Evolutionary conservation across 805 yeast genomes (phyloP).

Genomic region (Suhomyces sp.): DNA sequence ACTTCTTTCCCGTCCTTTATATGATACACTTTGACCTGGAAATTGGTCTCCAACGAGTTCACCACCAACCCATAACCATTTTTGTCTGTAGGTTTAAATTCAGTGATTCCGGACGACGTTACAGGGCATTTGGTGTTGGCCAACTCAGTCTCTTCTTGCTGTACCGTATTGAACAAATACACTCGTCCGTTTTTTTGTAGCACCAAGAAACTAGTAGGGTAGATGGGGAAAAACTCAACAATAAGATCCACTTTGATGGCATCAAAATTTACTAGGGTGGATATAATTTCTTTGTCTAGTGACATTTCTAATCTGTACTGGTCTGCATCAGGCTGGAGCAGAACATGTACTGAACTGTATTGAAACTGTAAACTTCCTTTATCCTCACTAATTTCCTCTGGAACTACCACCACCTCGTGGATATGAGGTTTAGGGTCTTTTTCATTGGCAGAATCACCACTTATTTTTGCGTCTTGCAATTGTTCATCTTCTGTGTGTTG

Average conservation of each 20-base stretch:
- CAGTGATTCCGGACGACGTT: constrained; percentile 1
- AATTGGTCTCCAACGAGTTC: constrained; percentile 2
- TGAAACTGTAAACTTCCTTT: background rate
- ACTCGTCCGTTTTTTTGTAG: background rate
- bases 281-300: background rate
- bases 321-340: background rate
- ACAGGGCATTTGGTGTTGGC: background rate
- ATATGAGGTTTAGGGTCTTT: background rate
- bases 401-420: background rate
- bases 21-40: constrained; percentile 5
- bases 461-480: background rate
- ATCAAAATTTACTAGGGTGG: background rate
- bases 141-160: background rate
- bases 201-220: background rate
- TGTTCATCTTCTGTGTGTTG: background rate
- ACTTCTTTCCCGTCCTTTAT: background rate
- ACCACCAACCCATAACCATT: constrained; percentile 1
- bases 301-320: background rate
- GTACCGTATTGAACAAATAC: background rate
- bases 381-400: background rate
- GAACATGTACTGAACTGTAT: background rate
- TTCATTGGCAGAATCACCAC: background rate
- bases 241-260: background rate
- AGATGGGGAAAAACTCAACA: background rate
- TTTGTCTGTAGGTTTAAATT: background rate